phyloP scores from a whole-genome alignment of 495 filamentous ascomycete genomes.

The Daldinia childiae region DNA sequence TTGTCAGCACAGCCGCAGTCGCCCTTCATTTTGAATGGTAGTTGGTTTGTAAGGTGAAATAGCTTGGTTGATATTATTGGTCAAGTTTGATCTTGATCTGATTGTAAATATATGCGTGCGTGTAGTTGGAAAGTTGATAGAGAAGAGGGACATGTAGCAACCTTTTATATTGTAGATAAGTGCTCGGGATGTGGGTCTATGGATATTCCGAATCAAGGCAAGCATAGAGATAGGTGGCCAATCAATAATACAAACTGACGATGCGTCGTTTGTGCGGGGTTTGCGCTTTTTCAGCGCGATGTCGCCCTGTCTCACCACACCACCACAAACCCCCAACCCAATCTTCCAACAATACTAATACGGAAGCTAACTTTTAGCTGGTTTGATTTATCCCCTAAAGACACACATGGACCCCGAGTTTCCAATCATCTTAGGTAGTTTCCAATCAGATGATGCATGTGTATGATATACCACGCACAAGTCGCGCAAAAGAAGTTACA shows the following conservation, averaged over 20 bases:
- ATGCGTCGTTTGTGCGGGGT: slow-evolving; percentile 53
- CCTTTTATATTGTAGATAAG: slow-evolving; percentile 43
- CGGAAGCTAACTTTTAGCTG: slow-evolving; percentile 20
- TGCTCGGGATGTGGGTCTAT: slow-evolving; percentile 20
- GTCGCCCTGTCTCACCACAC: slow-evolving; percentile 43
- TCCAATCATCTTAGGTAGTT: not conserved
- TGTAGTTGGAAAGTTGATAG: slow-evolving; percentile 15
- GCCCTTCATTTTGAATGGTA: slow-evolving; percentile 56
- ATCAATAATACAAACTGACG: slow-evolving; percentile 1
- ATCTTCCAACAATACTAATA: slow-evolving; percentile 1
- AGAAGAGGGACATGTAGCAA: slow-evolving; percentile 5
- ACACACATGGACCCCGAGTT: no score
- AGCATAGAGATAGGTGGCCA: slow-evolving; percentile 12
- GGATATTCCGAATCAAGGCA: slow-evolving; percentile 28
- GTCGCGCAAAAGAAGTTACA: slow-evolving; percentile 33
- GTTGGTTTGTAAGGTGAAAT: slow-evolving; percentile 24
- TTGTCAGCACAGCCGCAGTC: slow-evolving; percentile 59
- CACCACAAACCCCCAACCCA: not conserved
- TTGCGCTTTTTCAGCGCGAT: slow-evolving; percentile 42
- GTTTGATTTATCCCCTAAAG: not conserved
- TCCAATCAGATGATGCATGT: slow-evolving; percentile 14
- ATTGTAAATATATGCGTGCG: slow-evolving; percentile 8
- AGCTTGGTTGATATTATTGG: slow-evolving; percentile 31
- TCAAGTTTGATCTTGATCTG: slow-evolving; percentile 24
- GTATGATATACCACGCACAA: slow-evolving; percentile 26